A percentile compares a stretch with the other conserved stretches of the same genome.
Conservation (phyloP, 2,329 filamentous ascomycete genomes). For the Colletotrichum limetticola region DNA sequence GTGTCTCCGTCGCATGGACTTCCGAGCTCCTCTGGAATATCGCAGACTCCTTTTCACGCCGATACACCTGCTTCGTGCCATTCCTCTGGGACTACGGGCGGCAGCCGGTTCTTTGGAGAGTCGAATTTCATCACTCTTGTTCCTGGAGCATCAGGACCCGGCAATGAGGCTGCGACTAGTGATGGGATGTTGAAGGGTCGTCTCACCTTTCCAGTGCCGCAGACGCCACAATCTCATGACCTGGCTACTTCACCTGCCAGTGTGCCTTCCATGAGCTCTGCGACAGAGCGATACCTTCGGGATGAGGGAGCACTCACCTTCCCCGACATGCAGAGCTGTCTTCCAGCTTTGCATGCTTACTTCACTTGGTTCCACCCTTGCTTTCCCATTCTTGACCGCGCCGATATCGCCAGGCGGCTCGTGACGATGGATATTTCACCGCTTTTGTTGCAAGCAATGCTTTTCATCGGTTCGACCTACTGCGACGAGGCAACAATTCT, state of each 20-base stretch:
- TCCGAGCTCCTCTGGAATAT: not conserved
- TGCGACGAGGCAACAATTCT: constrained; percentile 58
- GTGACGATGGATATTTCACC: constrained; percentile 55
- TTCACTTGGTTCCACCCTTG: constrained; percentile 68
- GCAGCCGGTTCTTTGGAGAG: constrained; percentile 49
- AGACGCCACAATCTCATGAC: constrained; percentile 26
- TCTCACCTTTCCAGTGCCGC: constrained; percentile 33
- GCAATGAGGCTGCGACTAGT: not conserved
- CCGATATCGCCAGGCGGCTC: constrained; percentile 52
- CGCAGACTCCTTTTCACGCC: constrained; percentile 21
- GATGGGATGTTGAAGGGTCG: constrained; percentile 27
- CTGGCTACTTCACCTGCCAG: constrained; percentile 21
- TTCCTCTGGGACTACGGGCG: constrained; percentile 4
- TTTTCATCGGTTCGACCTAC: constrained; percentile 65
- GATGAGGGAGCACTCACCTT: constrained; percentile 38
- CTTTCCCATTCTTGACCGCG: constrained; percentile 63
- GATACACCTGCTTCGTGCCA: constrained; percentile 23
- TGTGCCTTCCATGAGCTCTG: constrained; percentile 34
- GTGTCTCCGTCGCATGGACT: constrained; percentile 26
- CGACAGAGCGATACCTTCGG: constrained; percentile 36
- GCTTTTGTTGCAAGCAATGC: constrained; percentile 62
- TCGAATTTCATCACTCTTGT: constrained; percentile 51
- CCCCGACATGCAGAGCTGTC: constrained; percentile 35
- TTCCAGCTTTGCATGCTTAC: constrained; percentile 56
- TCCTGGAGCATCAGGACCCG: constrained; percentile 10